Evolutionary conservation across 768 basidiomycete genomes (phyloP), one percentile per base, ranked within the genome.

Genomic region (Russula griseocarnosa): DNA sequence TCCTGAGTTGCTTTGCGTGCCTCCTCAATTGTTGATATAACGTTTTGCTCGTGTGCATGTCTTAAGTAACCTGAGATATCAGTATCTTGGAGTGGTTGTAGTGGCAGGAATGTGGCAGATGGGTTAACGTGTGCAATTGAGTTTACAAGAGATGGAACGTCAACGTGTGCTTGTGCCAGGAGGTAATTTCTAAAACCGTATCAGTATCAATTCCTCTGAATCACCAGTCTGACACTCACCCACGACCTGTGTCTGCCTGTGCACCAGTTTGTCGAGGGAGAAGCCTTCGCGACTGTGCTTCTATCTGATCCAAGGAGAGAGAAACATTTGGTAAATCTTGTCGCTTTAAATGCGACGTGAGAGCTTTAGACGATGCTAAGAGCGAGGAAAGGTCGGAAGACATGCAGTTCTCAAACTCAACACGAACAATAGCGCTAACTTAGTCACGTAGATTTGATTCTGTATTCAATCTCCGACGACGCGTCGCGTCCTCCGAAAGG

Each of bases 21-120:
- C 72, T 96, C 92, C 71, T 96, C 94, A 60, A 98, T 94, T 1
- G 94, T 92, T 2, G 91, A 91, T 62, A 96, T 93, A 60, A 98
- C 85, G 67, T 91, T 92, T 73, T 95, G 94, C 72, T 98, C 94
- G 70, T 96, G 92, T 1, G 92, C 90, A 74, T 94, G 90, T n/a
- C 92, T 88, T 26, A 96, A 84, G 72, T 91, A 95, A n/a, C 92
- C 92, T 38, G 90, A 85, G 57, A 96, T 90, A 72, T 97, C 94
- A 0, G 90, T 94, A 77, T 97, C 94, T 70, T 90, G 88, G n/a
- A 96, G 81, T 5, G 92, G 90, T 71, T 93, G 91, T n/a, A 94
- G 78, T 0, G 93, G 92, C 26, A 89, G 85, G 73, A 94, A 96
- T 0, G 92, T 95, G 5, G 88, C 79, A 1, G 87, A 78, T 3